These are phyloP conservation scores for Fusarium buharicum DNA, from an alignment of 2,329 filamentous ascomycete species.

Conservation along the genomic window DNA sequence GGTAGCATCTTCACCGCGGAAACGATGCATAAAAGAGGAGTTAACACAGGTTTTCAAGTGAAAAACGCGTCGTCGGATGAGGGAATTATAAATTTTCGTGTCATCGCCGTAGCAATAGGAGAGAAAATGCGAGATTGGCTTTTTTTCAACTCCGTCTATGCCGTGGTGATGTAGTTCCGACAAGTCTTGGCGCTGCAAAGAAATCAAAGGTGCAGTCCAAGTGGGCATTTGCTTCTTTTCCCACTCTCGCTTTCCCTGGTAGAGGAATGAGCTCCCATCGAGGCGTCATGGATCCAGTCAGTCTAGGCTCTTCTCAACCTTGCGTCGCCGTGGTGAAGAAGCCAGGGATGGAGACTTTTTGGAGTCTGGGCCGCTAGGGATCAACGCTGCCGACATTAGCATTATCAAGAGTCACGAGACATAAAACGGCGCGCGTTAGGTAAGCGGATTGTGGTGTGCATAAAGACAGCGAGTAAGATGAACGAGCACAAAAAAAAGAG, in stretches of 20 bases:
- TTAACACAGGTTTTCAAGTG: slow-evolving; percentile 12
- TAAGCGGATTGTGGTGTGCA: slow-evolving; percentile 16
- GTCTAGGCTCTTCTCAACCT: slow-evolving; percentile 12
- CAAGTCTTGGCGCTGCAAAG: slow-evolving; percentile 27
- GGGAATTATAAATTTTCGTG: slow-evolving; percentile 25
- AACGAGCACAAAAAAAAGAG: slow-evolving; percentile 10
- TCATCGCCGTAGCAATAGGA: slow-evolving; percentile 33
- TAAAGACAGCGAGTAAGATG: slow-evolving; percentile 10
- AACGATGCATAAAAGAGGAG: slow-evolving; percentile 29
- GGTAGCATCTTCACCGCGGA: slow-evolving; percentile 26
- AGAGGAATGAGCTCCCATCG: slow-evolving; percentile 19
- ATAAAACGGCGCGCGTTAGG: slow-evolving; percentile 12
- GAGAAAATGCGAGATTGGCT: slow-evolving; percentile 26
- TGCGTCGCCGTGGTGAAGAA: slow-evolving; percentile 43
- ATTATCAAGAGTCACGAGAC: slow-evolving; percentile 27
- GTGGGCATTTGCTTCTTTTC: slow-evolving; percentile 21
- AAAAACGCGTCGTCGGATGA: slow-evolving; percentile 24
- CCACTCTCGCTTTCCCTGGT: slow-evolving; percentile 16
- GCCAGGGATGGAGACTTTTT: slow-evolving; percentile 33
- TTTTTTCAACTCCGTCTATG: slow-evolving; percentile 9
- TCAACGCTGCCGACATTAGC: slow-evolving; percentile 21
- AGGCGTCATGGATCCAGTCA: slow-evolving; percentile 40
- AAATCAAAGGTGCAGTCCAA: slow-evolving; percentile 9
- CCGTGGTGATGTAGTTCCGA: slow-evolving; percentile 31
- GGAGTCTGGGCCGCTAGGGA: slow-evolving; percentile 25